A percentile compares a stretch with the other conserved stretches of the same genome.
These are phyloP conservation scores for Aplosporella prunicola DNA, from an alignment of 2,329 filamentous ascomycete species.

Conservation along the genomic window DNA sequence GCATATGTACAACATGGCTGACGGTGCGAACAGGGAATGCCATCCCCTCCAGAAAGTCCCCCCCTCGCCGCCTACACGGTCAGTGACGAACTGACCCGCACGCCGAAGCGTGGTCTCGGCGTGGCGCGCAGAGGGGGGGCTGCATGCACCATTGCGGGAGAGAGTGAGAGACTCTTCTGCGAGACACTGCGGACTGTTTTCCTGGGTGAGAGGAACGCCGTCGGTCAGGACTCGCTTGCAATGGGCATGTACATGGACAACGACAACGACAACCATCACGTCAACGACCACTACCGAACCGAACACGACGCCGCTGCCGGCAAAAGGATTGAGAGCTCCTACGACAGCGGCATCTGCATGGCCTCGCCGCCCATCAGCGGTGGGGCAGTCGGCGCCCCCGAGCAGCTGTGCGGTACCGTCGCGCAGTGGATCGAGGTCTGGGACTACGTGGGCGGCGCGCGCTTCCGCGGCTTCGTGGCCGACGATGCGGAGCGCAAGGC, in stretches of 20 bases:
- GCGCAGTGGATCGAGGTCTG: conserved; percentile 66
- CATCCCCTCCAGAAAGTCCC: conserved; percentile 81
- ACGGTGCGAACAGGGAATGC: conserved; percentile 53
- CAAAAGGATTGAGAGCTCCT: conserved; percentile 55
- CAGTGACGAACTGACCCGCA: conserved; percentile 50
- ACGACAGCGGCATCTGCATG: conserved; percentile 20
- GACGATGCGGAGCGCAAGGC: conserved; percentile 61
- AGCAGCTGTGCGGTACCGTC: conserved; percentile 27
- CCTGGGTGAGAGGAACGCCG: conserved; percentile 84
- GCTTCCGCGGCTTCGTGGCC: conserved; percentile 77
- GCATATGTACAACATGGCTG: conserved; percentile 9
- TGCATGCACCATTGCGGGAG: conserved; percentile 92
- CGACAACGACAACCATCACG: conserved; percentile 21
- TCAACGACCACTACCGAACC: conserved; percentile 16
- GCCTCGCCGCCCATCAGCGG: conserved; percentile 25
- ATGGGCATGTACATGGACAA: conserved; percentile 54
- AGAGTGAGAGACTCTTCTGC: conserved; percentile 99
- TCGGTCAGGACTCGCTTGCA: conserved; percentile 72
- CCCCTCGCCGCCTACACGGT: conserved; percentile 67
- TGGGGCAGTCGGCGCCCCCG: background rate
- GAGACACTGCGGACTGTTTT: conserved; percentile 89
- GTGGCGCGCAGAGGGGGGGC: conserved; percentile 65
- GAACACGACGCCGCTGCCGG: conserved; percentile 31
- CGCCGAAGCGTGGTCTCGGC: conserved; percentile 20
- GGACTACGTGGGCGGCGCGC: conserved; percentile 76